Conservation (phyloP, 1,139 yeast species). For the Magnusiomyces sp. region DNA sequence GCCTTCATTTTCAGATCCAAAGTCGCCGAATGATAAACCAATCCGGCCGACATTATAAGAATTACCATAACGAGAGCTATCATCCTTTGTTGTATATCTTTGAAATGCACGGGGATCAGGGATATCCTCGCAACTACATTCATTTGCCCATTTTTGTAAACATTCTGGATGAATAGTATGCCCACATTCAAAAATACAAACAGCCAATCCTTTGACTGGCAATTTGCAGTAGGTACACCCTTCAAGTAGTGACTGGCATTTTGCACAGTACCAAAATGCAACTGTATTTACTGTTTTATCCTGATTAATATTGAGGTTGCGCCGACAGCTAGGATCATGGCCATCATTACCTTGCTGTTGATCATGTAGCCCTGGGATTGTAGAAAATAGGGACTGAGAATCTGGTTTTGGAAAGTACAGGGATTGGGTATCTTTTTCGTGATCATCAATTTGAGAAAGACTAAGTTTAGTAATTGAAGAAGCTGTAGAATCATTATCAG, state of each 20-base stretch:
- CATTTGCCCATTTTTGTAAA: slow-evolving; percentile 52
- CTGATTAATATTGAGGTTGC: not conserved
- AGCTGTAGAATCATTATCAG: too few relatives aligned
- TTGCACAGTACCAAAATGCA: slow-evolving; percentile 83
- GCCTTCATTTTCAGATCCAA: too few relatives aligned
- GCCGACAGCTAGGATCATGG: not conserved
- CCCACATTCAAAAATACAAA: slow-evolving; percentile 69
- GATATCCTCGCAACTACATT: slow-evolving; percentile 28
- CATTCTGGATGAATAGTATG: slow-evolving; percentile 85
- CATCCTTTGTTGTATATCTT: too few relatives aligned
- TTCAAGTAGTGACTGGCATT: slow-evolving; percentile 51
- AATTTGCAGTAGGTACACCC: slow-evolving; percentile 75
- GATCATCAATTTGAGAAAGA: not conserved
- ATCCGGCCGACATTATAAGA: too few relatives aligned
- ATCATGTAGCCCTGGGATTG: not conserved
- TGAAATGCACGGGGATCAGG: not conserved
- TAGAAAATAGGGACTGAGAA: not conserved
- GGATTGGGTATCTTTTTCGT: not conserved
- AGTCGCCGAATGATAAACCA: not conserved
- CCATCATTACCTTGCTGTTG: too few relatives aligned
- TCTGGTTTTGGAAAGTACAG: not conserved
- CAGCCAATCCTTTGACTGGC: slow-evolving; percentile 66
- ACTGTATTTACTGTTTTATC: slow-evolving; percentile 18
- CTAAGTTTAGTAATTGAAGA: too few relatives aligned
- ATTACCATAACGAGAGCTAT: not conserved